Evolutionary conservation across 805 yeast species (phyloP), one percentile per base, ranked within the genome.

Genomic region (Kuraishia capsulata): DNA sequence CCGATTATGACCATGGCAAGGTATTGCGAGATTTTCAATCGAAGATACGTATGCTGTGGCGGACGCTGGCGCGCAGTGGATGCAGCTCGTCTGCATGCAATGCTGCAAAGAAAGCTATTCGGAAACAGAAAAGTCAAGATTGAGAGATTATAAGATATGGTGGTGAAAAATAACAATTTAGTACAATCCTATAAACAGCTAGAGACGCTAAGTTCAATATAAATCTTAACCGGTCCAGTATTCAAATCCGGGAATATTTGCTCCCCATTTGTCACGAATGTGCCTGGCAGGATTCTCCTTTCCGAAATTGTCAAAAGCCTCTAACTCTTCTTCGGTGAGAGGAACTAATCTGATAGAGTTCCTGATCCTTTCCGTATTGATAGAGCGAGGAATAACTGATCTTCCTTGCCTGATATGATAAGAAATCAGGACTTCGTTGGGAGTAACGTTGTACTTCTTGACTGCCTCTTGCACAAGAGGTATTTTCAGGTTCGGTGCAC

Each of bases 351-450:
- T 42, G 14, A 56, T 51, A 14, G 60, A 65, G 10, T 50, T 46
- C 42, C 54, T 62, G 39, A 86, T 72, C 54, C 95, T 75, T 20
- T 68, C 69, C n/a, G 73, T 64, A 37, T 81, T 84, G n/a, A 77
- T 66, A 1, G 95, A 80, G 61, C 88, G 76, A 32, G 90, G 87
- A 33, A 84, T 59, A 2, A 71, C 77, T 5, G 67, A 64, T 39
- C 81, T 67, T 2, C 85, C 88, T 31, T 74, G 66, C 42, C 71
- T 62, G 19, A 81, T 69, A 50, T 79, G 78, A 57, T 81, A 83
- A 18, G 83, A 79, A 33, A 71, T 64, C 17, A 76, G 62, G 10
- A 86, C 67, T 45, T 74, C 81, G 40, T 73, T 77, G 0, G 73
- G 66, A 4, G 70, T 53, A 8, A 66, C 75, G 18, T 57, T 51